These are phyloP conservation scores for Phlebiopsis gigantea DNA, from an alignment of 768 basidiomycete species.

Conservation along the genomic window DNA sequence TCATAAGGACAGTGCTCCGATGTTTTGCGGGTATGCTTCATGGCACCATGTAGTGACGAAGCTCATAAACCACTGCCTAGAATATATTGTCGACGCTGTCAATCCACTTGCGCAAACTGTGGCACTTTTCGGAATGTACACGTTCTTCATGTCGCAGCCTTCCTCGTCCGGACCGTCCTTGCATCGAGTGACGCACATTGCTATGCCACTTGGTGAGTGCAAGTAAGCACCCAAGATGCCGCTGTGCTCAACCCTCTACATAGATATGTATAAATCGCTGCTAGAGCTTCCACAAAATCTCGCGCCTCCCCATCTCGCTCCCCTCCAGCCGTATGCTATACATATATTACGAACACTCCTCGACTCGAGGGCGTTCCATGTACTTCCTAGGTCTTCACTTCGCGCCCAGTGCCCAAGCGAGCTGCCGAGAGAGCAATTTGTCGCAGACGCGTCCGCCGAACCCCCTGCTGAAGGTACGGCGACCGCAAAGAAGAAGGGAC, in stretches of 20 bases:
- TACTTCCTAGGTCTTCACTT: constrained; percentile 50
- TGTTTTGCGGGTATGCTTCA: constrained; percentile 58
- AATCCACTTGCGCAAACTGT: constrained; percentile 50
- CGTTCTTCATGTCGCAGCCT: constrained; percentile 67
- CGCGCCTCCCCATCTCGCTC: constrained; percentile 31
- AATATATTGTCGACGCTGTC: constrained; percentile 45
- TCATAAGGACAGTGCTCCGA: constrained; percentile 53
- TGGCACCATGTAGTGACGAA: not conserved
- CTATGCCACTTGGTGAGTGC: constrained; percentile 53
- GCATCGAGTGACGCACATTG: constrained; percentile 45
- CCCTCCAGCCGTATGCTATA: constrained; percentile 46
- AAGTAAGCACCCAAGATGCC: not conserved
- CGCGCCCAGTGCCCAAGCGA: constrained; percentile 54
- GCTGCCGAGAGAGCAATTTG: constrained; percentile 65
- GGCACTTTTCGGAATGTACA: constrained; percentile 66
- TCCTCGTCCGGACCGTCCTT: constrained; percentile 45
- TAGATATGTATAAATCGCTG: constrained; percentile 56
- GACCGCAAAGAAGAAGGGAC: constrained; percentile 42
- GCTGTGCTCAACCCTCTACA: not conserved
- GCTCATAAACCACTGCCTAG: constrained; percentile 28
- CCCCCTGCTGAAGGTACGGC: constrained; percentile 15
- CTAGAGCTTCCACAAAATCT: constrained; percentile 43
- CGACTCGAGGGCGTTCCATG: constrained; percentile 46
- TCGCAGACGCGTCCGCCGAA: constrained; percentile 29
- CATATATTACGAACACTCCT: constrained; percentile 47